Evolutionary conservation across 2,329 filamentous ascomycete species (phyloP), one percentile per base, ranked within the genome.

Genomic region (Phoma sp.): DNA sequence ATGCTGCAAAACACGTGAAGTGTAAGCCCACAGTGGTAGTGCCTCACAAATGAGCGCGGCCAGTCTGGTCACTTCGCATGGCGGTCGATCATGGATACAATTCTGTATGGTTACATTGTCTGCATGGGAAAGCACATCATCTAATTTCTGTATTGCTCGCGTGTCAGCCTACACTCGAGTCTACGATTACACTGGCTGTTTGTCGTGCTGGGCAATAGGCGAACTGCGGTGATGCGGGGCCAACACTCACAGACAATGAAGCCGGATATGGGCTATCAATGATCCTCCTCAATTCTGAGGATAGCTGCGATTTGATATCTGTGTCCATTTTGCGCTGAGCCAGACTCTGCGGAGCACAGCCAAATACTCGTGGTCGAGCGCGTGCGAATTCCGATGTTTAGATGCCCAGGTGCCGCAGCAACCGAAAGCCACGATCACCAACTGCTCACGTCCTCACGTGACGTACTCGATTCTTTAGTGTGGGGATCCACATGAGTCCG

Each of bases 11-110:
- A 86, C 72, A 27, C 76, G 71, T 50, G 85, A 62, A 4, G 82
- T 77, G 55, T 81, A 80, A 4, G 78, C 74, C 70, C 82, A 83
- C 40, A 79, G 75, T 30, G 80, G 76, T 32, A 86, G 68, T 24
- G 78, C 80, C 54, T 82, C 78, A 27, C 81, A 66, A n/a, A 83
- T 59, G 14, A 70, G 59, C n/a, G 58, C 57, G 11, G 66, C 69
- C 37, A 86, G 69, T 22, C 71, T 67, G 9, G 72, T 69, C 40
- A 84, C 67, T 44, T 80, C 78, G 63, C 83, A 85, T 25, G 76
- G 75, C 53, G 82, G 79, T 14, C 70, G 75, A 30, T 75, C 66
- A 3, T 60, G 52, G 23, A 80, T 77, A 79, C 82, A 85, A 23
- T 68, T 66, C 7, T 68, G 68, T 11, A 85, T 71, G 4, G 72